Evolutionary conservation across 805 yeast genomes (phyloP).

Genomic region (Kluyveromyces dobzhanskii): DNA sequence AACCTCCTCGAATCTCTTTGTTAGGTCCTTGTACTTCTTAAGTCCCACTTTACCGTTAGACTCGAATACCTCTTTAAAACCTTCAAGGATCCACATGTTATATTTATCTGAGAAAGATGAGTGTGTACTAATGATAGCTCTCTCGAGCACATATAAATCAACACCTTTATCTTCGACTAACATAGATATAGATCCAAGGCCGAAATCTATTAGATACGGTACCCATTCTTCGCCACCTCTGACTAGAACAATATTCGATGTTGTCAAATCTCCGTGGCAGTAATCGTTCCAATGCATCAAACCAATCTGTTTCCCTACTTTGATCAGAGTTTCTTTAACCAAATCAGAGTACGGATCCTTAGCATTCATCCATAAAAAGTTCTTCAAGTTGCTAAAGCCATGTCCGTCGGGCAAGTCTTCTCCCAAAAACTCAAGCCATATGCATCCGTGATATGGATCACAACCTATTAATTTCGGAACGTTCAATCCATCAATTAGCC

Average conservation of each 20-base stretch:
- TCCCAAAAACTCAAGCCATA: slow-evolving; percentile 84
- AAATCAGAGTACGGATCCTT: slow-evolving; percentile 26
- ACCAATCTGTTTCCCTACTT: slow-evolving; percentile 64
- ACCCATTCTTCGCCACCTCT: slow-evolving; percentile 20
- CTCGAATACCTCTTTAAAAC: slow-evolving; percentile 42
- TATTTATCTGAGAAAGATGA: slow-evolving; percentile 60
- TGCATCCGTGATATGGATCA: slow-evolving; percentile 70
- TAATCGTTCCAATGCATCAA: slow-evolving; percentile 66
- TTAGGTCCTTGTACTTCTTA: slow-evolving; percentile 42
- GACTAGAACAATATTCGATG: slow-evolving; percentile 69
- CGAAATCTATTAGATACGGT: slow-evolving; percentile 83
- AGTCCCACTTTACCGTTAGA: slow-evolving; percentile 28
- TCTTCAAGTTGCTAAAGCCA: slow-evolving; percentile 54
- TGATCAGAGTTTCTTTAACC: slow-evolving; percentile 37
- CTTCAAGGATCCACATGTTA: slow-evolving; percentile 63
- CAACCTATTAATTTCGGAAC: slow-evolving; percentile 69
- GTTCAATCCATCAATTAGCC: slow-evolving; percentile 38
- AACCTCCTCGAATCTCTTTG: slow-evolving; percentile 69
- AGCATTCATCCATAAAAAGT: slow-evolving; percentile 54
- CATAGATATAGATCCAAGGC: slow-evolving; percentile 68
- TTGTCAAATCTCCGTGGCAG: slow-evolving; percentile 90
- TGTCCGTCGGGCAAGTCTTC: slow-evolving; percentile 41
- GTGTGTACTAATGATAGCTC: slow-evolving; percentile 89
- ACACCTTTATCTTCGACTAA: slow-evolving; percentile 92
- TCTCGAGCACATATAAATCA: slow-evolving; percentile 87